These are phyloP conservation scores for Candida insectalens DNA, from an alignment of 805 yeast genomes.

Conservation along the genomic window DNA sequence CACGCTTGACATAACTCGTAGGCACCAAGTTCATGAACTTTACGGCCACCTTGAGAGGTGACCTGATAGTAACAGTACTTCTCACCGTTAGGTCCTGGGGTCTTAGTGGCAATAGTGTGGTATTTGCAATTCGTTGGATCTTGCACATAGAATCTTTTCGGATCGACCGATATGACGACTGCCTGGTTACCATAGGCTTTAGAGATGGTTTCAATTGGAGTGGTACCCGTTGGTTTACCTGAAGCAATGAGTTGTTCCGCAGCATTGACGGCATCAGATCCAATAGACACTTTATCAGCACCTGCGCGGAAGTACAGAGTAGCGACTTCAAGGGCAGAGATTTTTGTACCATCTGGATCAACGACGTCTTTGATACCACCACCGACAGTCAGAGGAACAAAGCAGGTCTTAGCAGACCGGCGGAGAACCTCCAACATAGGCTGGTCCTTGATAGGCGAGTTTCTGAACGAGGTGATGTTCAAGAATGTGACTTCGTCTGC, in stretches of 20 bases:
- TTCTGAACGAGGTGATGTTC: slow-evolving; percentile 91
- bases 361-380: slow-evolving; percentile 92
- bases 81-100: slow-evolving; percentile 85
- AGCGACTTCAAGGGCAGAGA: slow-evolving; percentile 88
- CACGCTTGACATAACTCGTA: slow-evolving; percentile 81
- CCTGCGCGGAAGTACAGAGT: slow-evolving; percentile 89
- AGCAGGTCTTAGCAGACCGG: slow-evolving; percentile 77
- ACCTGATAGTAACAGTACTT: slow-evolving; percentile 89
- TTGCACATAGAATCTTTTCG: slow-evolving; percentile 73
- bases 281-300: slow-evolving; percentile 96
- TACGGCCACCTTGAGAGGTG: slow-evolving; percentile 95
- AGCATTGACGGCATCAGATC: slow-evolving; percentile 92
- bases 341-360: slow-evolving; percentile 72
- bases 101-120: slow-evolving; percentile 50
- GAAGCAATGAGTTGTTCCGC: slow-evolving; percentile 71
- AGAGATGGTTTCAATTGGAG: slow-evolving; percentile 92
- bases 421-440: slow-evolving; percentile 92
- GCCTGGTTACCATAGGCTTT: slow-evolving; percentile 93
- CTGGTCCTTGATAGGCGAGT: slow-evolving; percentile 84
- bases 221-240: slow-evolving; percentile 56
- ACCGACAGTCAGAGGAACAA: slow-evolving; percentile 96
- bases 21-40: slow-evolving; percentile 80
- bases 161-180: slow-evolving; percentile 97
- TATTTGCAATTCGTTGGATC: slow-evolving; percentile 52
- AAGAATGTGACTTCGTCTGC: slow-evolving; percentile 96